A percentile compares a stretch with the other conserved stretches of the same genome.
Conservation (phyloP, 805 yeast species). For the Trichomonascus vanleenenianus region DNA sequence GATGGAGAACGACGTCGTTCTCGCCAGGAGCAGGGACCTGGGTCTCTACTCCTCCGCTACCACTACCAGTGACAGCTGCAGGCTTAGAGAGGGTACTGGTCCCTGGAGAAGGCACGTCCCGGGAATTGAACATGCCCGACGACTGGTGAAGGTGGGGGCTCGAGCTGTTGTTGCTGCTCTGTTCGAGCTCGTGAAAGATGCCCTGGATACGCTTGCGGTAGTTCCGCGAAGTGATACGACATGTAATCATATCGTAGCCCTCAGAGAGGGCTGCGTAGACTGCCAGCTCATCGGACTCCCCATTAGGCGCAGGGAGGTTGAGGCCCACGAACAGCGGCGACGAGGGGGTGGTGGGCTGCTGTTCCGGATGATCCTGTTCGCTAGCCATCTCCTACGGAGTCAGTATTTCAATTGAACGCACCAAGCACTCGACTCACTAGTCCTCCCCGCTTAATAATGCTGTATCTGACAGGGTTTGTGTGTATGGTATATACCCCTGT, state of each 20-base stretch:
- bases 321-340: constrained; percentile 25
- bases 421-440: no score
- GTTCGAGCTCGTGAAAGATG: constrained; percentile 14
- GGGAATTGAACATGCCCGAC: not conserved
- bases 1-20: constrained; percentile 36
- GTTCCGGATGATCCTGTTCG: not conserved
- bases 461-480: no score
- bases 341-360: not conserved
- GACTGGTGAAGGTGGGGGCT: constrained; percentile 13
- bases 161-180: not conserved
- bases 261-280: constrained; percentile 27
- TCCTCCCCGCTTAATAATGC: no score
- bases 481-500: no score
- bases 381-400: no score
- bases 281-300: constrained; percentile 20
- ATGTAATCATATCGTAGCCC: constrained; percentile 47
- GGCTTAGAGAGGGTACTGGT: not conserved
- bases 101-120: not conserved
- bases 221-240: constrained; percentile 45
- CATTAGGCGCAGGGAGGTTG: constrained; percentile 28
- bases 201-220: constrained; percentile 25
- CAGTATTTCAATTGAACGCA: no score
- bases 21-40: constrained; percentile 35
- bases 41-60: not conserved
- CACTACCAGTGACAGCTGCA: not conserved